Base-by-base conservation (phyloP, 345 rosid species). In the Eucalyptus regnans region DNA sequence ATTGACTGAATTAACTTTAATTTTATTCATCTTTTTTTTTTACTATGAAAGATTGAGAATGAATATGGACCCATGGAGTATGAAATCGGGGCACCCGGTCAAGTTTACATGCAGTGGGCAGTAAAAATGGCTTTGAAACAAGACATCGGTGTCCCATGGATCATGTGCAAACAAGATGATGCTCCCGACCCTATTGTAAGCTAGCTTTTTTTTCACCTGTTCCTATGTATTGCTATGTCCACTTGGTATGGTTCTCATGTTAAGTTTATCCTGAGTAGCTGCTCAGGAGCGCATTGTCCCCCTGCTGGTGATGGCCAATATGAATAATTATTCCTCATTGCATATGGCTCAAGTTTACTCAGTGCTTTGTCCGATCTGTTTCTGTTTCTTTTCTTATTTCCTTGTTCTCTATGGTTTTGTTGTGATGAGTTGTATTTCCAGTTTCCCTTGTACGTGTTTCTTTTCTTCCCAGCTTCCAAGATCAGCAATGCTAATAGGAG, bases 91-190 rank as follows among this genome's bases (percentile, higher is more conserved):
- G 93, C 93, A 52, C 93, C 99, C 4, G 99, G 99, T 86, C 89
- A 92, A 87, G 91, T 95, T 56, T 98, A 98, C 94, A 92, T 93
- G 31, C 84, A 94, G 17, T 98, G 99, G 99, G 98, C 99, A 89
- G 99, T 99, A 87, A 88, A 95, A 79, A 96, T 98, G 99, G 99
- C 99, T 81, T 94, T 96, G 91, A 99, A 95, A 87, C 97, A 95
- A 8, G 95, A 93, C 90, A 96, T 96, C 31, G 99, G 99, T 88
- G 98, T 98, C 92, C 99, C 99, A 9, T 98, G 99, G 99, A 93
- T 98, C 94, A 98, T 98, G 99, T 98, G 99, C 97, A 98, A 98
- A 94, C 99, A 98, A 93, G 99, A 98, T 93, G 99, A 97, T 91
- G 99, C 98, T 62, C 99, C 99, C 0, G 99, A 98, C 93, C 98